Conservation (phyloP, 192 early-diverging fungal species). For the Chytriomyces hyalinus region DNA sequence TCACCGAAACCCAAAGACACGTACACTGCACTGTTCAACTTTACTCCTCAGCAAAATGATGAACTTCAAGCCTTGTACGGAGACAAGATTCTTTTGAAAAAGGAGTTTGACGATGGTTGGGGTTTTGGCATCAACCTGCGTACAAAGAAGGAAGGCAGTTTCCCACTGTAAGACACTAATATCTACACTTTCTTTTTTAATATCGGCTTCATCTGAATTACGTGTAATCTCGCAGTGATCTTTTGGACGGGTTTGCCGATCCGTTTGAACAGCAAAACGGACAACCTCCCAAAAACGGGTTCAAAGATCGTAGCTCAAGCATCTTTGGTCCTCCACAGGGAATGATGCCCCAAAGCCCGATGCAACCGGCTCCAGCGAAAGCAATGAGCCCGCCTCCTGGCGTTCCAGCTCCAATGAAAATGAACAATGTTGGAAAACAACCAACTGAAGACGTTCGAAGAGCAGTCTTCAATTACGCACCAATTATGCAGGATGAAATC, state of each 20-base stretch:
- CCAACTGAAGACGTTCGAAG: slow-evolving; percentile 4
- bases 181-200: not conserved
- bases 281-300: not conserved
- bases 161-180: not conserved
- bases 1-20: not conserved
- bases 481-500: slow-evolving; percentile 9
- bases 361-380: not conserved
- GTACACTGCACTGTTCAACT: not conserved
- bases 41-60: not conserved
- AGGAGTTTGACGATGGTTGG: slow-evolving; percentile 15
- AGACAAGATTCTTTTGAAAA: slow-evolving; percentile 7
- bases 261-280: not conserved
- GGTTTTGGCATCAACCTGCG: not conserved
- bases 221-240: slow-evolving; percentile 1
- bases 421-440: not conserved
- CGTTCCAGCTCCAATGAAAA: not conserved
- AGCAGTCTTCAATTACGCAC: not conserved
- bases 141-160: not conserved
- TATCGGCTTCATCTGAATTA: not conserved
- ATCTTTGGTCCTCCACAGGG: slow-evolving; percentile 4
- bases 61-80: not conserved
- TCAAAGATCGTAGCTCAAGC: slow-evolving; percentile 10
- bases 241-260: slow-evolving; percentile 24
- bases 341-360: not conserved
- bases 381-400: not conserved